A percentile compares a stretch with the other conserved stretches of the same genome.
These are phyloP conservation scores for Globisporangium iwayamae DNA, from an alignment of 352 stramenopile species.

Conservation along the genomic window DNA sequence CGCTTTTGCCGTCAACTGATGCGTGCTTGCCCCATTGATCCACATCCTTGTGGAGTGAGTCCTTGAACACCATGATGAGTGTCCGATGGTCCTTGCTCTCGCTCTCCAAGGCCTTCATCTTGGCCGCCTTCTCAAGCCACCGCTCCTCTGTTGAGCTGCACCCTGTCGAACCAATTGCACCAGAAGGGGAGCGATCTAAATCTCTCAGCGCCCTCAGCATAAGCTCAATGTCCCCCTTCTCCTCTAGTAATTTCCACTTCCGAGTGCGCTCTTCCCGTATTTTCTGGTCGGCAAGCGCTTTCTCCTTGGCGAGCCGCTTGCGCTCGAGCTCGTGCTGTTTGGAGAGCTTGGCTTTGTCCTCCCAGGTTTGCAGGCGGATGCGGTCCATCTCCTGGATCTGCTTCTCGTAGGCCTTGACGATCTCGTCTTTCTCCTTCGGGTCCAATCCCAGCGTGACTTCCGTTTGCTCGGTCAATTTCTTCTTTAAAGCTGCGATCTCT, in stretches of 20 bases:
- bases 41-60: constrained; percentile 75
- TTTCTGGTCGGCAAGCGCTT: constrained; percentile 71
- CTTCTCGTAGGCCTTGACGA: constrained; percentile 82
- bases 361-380: constrained; percentile 82
- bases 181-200: constrained; percentile 27
- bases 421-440: constrained; percentile 85
- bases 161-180: constrained; percentile 10
- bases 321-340: constrained; percentile 86
- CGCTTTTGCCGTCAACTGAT: constrained; percentile 8
- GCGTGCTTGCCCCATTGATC: constrained; percentile 59
- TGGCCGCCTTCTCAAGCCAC: constrained; percentile 57
- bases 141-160: constrained; percentile 35
- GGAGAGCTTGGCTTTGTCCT: constrained; percentile 82
- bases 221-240: constrained; percentile 80
- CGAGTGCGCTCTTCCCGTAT: constrained; percentile 77
- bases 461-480: constrained; percentile 82
- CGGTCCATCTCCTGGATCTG: constrained; percentile 90
- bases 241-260: constrained; percentile 83
- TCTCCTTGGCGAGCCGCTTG: constrained; percentile 76
- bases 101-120: constrained; percentile 57
- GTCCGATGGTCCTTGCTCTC: constrained; percentile 79
- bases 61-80: constrained; percentile 80
- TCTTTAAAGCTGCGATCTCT: constrained; percentile 85
- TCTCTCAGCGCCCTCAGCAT: constrained; percentile 74
- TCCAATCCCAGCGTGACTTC: constrained; percentile 58